Evolutionary conservation across 768 basidiomycete genomes (phyloP).

Genomic region (Chalciporus sphaerocephalus): DNA sequence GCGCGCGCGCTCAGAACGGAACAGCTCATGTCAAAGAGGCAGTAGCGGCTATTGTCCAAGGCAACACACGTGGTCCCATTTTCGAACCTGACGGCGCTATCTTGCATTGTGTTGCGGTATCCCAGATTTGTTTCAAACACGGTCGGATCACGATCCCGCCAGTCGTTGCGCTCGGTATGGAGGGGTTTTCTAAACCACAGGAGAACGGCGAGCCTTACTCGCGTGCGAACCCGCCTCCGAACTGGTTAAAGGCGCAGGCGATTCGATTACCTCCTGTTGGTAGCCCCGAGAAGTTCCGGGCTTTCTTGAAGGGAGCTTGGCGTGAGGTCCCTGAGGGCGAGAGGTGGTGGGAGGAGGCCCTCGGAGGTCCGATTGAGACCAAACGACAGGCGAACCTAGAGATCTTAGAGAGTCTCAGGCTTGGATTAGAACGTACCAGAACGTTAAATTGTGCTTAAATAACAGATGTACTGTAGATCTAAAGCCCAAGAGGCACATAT

Average conservation of each 20-base stretch:
- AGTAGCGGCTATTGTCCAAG: conserved; percentile 8
- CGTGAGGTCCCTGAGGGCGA: conserved; percentile 50
- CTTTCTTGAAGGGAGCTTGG: conserved; percentile 61
- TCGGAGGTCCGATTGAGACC: conserved; percentile 46
- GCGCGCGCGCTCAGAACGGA: conserved; percentile 2
- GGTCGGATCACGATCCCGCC: conserved; percentile 74
- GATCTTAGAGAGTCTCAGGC: conserved; percentile 19
- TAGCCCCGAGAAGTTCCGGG: conserved; percentile 22
- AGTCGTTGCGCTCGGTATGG: conserved; percentile 51
- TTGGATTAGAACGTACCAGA: conserved; percentile 20
- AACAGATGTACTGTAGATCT: neutral
- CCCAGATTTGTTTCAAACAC: conserved; percentile 63
- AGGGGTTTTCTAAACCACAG: conserved; percentile 46
- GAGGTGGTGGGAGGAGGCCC: conserved; percentile 67
- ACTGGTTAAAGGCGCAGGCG: conserved; percentile 23
- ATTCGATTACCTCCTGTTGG: conserved; percentile 23
- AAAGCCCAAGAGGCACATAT: too few relatives aligned
- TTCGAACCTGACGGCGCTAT: conserved; percentile 46
- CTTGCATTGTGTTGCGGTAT: conserved; percentile 61
- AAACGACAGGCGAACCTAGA: conserved; percentile 26
- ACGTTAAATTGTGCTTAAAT: conserved; percentile 5
- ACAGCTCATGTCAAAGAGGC: conserved; percentile 12
- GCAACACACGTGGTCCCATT: conserved; percentile 5
- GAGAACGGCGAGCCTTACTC: conserved; percentile 28
- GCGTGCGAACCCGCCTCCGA: conserved; percentile 23